These are phyloP conservation scores for Mycoemilia scoparia DNA, from an alignment of 192 early-diverging fungal genomes.

Conservation along the genomic window DNA sequence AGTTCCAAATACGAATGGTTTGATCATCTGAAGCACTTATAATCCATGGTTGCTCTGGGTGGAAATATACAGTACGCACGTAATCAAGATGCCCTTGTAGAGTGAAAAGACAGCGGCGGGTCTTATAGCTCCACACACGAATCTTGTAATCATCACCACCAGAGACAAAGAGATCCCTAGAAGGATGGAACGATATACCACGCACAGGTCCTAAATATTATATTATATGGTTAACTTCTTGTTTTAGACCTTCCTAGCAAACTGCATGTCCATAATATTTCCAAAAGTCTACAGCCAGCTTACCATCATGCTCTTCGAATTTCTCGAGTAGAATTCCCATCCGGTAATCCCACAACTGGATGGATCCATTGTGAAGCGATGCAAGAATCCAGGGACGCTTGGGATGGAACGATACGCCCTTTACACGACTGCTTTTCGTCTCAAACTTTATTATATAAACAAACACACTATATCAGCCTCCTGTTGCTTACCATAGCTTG, in stretches of 20 bases:
- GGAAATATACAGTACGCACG: conserved; percentile 91
- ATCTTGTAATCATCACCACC: conserved; percentile 99
- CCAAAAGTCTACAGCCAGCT: neutral
- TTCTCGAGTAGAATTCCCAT: conserved; percentile 95
- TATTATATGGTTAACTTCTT: neutral
- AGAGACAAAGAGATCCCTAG: conserved; percentile 92
- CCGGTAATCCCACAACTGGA: conserved; percentile 99
- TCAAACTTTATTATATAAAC: conserved; percentile 59
- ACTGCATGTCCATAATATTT: neutral
- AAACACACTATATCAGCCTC: neutral
- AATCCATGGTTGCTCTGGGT: conserved; percentile 97
- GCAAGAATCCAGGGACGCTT: conserved; percentile 98
- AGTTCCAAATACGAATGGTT: conserved; percentile 99
- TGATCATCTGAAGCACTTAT: conserved; percentile 93
- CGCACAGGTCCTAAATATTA: conserved; percentile 71
- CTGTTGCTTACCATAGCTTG: neutral
- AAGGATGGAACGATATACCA: conserved; percentile 87
- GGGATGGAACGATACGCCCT: conserved; percentile 88
- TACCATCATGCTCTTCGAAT: conserved; percentile 99
- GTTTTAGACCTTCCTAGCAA: neutral
- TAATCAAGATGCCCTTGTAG: conserved; percentile 97
- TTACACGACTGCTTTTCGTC: conserved; percentile 96
- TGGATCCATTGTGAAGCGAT: conserved; percentile 87
- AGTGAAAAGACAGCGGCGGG: conserved; percentile 86
- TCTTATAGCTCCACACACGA: conserved; percentile 99